These are phyloP conservation scores for Apiosordaria backusii DNA, from an alignment of 495 filamentous ascomycete genomes.

Conservation along the genomic window DNA sequence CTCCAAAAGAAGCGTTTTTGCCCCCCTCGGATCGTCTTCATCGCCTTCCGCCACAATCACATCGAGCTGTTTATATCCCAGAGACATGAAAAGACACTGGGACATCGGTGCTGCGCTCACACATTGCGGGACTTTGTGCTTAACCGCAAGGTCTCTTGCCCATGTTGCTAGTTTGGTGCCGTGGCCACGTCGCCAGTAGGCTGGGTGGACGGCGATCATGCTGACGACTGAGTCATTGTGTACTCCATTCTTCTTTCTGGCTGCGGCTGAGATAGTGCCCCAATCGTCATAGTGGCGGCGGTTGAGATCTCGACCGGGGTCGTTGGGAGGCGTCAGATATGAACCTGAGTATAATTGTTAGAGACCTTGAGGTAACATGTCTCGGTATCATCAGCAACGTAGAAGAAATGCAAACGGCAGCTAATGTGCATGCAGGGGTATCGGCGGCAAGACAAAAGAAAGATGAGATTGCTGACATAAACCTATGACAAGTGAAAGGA, in stretches of 20 bases:
- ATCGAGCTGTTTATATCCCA: conserved; percentile 2
- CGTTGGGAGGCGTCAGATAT: too few species aligned
- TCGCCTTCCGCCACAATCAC: not conserved
- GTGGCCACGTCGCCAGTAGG: conserved; percentile 14
- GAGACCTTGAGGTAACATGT: too few species aligned
- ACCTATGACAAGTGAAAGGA: too few species aligned
- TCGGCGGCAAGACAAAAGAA: too few species aligned
- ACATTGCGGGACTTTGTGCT: conserved; percentile 8
- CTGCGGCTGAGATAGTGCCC: not conserved
- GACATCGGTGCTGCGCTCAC: conserved; percentile 13
- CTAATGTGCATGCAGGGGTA: too few species aligned
- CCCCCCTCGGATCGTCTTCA: not conserved
- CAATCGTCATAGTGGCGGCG: not conserved
- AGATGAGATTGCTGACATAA: too few species aligned
- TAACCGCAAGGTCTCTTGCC: conserved; percentile 9
- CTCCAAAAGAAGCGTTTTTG: not conserved
- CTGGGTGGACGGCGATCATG: conserved; percentile 10
- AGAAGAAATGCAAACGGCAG: too few species aligned
- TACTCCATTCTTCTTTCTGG: not conserved
- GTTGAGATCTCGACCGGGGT: not conserved
- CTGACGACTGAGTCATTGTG: not conserved
- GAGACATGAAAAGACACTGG: conserved; percentile 5
- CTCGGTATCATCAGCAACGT: too few species aligned
- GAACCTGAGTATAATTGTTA: too few species aligned
- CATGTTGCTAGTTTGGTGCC: conserved; percentile 10